Conservation (phyloP, 2,329 filamentous ascomycete genomes). For the Escovopsis weberi region DNA sequence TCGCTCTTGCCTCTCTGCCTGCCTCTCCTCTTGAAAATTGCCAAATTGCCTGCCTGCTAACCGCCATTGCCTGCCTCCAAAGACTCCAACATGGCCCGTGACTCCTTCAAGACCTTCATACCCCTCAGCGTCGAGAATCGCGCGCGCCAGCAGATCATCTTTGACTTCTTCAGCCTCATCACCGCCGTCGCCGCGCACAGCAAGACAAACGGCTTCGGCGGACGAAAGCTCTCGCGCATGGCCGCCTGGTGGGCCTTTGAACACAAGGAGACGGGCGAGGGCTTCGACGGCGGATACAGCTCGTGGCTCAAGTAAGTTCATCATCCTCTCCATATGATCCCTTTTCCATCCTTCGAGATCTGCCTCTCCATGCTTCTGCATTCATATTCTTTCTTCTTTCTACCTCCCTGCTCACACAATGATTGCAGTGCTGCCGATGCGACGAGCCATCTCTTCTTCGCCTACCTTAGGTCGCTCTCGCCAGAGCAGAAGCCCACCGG, state of each 20-base stretch:
- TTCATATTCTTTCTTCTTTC: too few relatives aligned
- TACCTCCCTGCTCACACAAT: too few relatives aligned
- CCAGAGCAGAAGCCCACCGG: slow-evolving; percentile 66
- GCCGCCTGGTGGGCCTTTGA: slow-evolving; percentile 99
- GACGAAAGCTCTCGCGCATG: slow-evolving; percentile 84
- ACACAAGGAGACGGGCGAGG: slow-evolving; percentile 69
- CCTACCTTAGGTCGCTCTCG: slow-evolving; percentile 78
- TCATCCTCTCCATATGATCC: too few relatives aligned
- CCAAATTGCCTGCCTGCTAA: too few relatives aligned
- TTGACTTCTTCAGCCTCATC: slow-evolving; percentile 90
- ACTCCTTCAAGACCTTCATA: slow-evolving; percentile 94
- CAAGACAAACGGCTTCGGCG: slow-evolving; percentile 84
- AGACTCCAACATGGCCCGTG: slow-evolving; percentile 85
- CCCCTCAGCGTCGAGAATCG: slow-evolving; percentile 84
- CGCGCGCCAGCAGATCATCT: slow-evolving; percentile 74
- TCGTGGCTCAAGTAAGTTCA: slow-evolving; percentile 62
- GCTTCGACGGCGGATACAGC: slow-evolving; percentile 90
- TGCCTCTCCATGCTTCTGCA: too few relatives aligned
- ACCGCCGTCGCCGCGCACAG: slow-evolving; percentile 84
- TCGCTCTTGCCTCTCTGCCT: too few relatives aligned
- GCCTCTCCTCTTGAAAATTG: too few relatives aligned
- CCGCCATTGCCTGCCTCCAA: too few relatives aligned
- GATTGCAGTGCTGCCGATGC: slow-evolving; percentile 69
- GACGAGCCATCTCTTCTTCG: slow-evolving; percentile 94
- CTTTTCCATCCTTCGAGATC: too few relatives aligned